Conservation (phyloP, 1,284 basidiomycete species). For the Fomitopsis palustris region DNA sequence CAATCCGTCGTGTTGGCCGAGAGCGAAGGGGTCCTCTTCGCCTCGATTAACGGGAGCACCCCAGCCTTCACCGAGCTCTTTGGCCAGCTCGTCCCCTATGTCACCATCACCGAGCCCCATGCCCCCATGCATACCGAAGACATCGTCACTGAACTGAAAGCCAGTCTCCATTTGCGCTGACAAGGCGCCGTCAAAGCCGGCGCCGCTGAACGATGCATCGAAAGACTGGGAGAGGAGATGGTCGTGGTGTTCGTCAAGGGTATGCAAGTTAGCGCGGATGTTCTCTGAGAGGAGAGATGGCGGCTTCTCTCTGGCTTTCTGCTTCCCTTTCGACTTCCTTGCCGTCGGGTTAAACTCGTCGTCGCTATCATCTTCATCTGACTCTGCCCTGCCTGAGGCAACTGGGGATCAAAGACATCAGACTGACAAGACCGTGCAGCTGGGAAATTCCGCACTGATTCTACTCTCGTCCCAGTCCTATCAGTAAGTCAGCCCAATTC, state of each 20-base stretch:
- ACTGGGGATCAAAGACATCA: not conserved
- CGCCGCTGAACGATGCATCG: slow-evolving; percentile 51
- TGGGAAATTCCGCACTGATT: not conserved
- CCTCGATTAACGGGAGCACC: slow-evolving; percentile 22
- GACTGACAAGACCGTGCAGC: no score
- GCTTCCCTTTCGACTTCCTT: slow-evolving; percentile 30
- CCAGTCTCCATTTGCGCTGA: slow-evolving; percentile 53
- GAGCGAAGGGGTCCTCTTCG: slow-evolving; percentile 6
- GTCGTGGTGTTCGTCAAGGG: slow-evolving; percentile 66
- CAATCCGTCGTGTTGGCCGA: slow-evolving; percentile 5
- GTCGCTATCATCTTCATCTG: slow-evolving; percentile 37
- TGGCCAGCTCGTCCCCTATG: slow-evolving; percentile 66
- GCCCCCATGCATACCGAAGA: slow-evolving; percentile 48
- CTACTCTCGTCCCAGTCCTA: not conserved
- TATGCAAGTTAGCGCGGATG: slow-evolving; percentile 52
- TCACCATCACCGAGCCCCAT: slow-evolving; percentile 50
- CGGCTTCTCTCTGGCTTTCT: slow-evolving; percentile 27
- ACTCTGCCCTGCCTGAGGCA: slow-evolving; percentile 4
- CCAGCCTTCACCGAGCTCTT: slow-evolving; percentile 73
- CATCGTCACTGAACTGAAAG: slow-evolving; percentile 51
- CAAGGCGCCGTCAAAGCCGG: slow-evolving; percentile 31
- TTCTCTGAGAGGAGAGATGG: slow-evolving; percentile 35
- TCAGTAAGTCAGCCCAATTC: not conserved
- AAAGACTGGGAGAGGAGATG: slow-evolving; percentile 63
- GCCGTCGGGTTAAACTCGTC: slow-evolving; percentile 46